A percentile compares a stretch with the other conserved stretches of the same genome.
Evolutionary conservation across 2,329 filamentous ascomycete genomes (phyloP).

Genomic region (Nakataea oryzae): DNA sequence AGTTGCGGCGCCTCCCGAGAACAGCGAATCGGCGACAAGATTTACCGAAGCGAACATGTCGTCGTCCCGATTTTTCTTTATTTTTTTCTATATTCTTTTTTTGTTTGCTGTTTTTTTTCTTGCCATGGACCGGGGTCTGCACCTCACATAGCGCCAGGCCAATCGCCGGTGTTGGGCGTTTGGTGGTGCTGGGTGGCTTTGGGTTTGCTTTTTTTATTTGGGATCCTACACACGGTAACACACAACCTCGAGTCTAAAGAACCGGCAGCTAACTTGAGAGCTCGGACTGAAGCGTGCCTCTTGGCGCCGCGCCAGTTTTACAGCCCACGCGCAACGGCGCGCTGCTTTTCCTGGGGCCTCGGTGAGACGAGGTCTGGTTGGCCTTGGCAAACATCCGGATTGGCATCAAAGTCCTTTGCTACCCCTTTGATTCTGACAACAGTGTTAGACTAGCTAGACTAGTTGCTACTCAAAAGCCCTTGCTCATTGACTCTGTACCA

Average conservation of each 20-base stretch:
- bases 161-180: neutral
- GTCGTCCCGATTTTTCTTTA: neutral
- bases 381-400: neutral
- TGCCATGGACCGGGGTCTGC: too few species aligned
- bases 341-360: neutral
- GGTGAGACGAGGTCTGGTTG: neutral
- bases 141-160: too few species aligned
- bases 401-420: neutral
- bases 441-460: neutral
- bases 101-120: too few species aligned
- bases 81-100: too few species aligned
- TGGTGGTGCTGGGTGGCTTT: neutral
- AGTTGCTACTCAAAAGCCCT: neutral
- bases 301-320: neutral
- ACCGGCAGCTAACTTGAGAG: slow-evolving; percentile 3
- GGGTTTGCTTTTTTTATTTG: neutral
- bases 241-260: neutral
- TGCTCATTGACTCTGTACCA: neutral
- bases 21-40: neutral
- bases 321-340: neutral
- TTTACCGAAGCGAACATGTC: neutral
- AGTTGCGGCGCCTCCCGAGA: neutral
- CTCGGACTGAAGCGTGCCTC: neutral
- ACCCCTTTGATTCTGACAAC: neutral
- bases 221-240: neutral